Evolutionary conservation across 2,329 filamentous ascomycete species (phyloP), one percentile per base, ranked within the genome.

Genomic region (Botrytis fabae): DNA sequence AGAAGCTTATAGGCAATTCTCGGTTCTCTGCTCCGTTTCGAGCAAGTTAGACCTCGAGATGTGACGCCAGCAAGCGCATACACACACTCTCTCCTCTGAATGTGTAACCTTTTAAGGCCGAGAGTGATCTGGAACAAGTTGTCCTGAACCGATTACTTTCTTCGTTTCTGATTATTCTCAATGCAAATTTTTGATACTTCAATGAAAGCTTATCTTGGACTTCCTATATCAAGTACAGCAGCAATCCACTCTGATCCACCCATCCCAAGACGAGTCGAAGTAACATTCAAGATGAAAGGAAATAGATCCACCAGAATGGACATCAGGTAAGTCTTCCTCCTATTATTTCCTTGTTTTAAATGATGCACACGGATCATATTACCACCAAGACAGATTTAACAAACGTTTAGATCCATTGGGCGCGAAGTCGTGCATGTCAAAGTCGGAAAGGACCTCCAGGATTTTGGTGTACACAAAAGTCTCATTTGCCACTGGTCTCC

Each of bases 401-500:
- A 38, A 35, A 4, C 20, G 25, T 12, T 12, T 28, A 70, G 32
- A 16, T 48, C 48, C 16, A 63, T 71, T 8, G 44, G 48, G 8
- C 68, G 69, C n/a, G 51, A 72, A 0, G 71, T 76, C 18, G 61
- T 78, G 2, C 73, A 74, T 18, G 64, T 75, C 57, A 51, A 70
- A 62, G 71, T 77, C 32, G 73, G 75, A 7, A 28, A 66, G 0
- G n/a, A 72, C 4, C 28, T 44, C 2, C 16, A 77, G 12, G 66
- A 73, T 32, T 78, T 77, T 35, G 62, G 69, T 10, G 63, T 78
- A 32, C 75, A 78, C 65, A 75, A 76, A 44, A 66, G 73, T 2
- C 69, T 75, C 2, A 62, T 77, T 18, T 76, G 71, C 42, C n/a
- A 74, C 44, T 73, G 70, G 20, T 78, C 78, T 3, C 69, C 74